Evolutionary conservation across 2,329 filamentous ascomycete genomes (phyloP), one percentile per base, ranked within the genome.

Genomic region (Aspergillus sp.): DNA sequence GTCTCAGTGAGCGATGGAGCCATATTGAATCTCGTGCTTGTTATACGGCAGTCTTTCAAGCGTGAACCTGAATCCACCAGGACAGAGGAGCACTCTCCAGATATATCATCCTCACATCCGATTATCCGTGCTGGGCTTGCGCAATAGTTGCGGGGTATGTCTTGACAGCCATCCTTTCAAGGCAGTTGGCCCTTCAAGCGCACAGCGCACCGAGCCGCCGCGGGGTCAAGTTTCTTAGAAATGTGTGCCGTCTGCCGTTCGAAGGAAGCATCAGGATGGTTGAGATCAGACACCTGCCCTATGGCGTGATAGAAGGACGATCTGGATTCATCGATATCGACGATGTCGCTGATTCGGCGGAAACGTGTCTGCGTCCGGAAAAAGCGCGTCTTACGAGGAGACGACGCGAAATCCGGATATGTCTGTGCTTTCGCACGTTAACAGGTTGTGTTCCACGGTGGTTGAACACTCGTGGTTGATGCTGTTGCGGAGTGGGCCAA

Each of bases 1-100:
- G 61, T 64, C 23, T 71, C 68, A 29, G 67, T 65, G 19, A 71
- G 50, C 36, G 66, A 65, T 2, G 71, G 71, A 29, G 71, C 70
- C 70, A 73, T 73, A 17, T 46, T 62, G 38, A 29, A 6, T 34
- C 34, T 38, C n/a, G n/a, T n/a, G n/a, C n/a, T n/a, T n/a, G n/a
- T n/a, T n/a, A n/a, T n/a, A n/a, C n/a, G n/a, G 34, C 34, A 16
- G 34, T 38, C 16, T 38, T 11, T 16, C 34, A n/a, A 16, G 34
- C 16, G 11, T 38, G 4, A 16, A 38, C 5, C 11, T 38, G 34
- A n/a, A 41, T 41, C 7, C 21, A 40, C 21, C 20, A 16, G 13
- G 16, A 29, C 11, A 20, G 3, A 40, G 32, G 40, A 13, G 9
- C n/a, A 21, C 10, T 20, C 20, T 19, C 36, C 45, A 55, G 32